phyloP scores from a whole-genome alignment of 768 basidiomycete species.

The Lactifluus piperatus region DNA sequence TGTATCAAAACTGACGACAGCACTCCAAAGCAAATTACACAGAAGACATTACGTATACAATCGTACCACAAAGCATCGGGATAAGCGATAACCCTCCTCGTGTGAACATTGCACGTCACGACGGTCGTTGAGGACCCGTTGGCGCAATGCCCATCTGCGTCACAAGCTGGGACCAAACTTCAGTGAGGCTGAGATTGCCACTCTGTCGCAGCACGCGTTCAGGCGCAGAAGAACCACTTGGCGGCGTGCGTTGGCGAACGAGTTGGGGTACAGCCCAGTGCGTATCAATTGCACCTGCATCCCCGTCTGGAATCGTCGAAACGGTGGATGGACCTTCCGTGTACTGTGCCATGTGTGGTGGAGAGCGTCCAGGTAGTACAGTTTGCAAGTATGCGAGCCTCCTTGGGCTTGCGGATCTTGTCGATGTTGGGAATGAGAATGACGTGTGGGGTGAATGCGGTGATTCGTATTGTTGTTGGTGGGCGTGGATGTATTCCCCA shows the following conservation, averaged over 20 bases:
- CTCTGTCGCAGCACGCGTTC: constrained; percentile 17
- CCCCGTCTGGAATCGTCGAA: not conserved
- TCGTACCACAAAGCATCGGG: not conserved
- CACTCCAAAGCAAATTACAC: too few relatives aligned
- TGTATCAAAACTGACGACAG: too few relatives aligned
- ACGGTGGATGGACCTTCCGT: not conserved
- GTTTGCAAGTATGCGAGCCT: not conserved
- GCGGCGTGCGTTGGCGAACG: not conserved
- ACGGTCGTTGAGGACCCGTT: not conserved
- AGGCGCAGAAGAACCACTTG: not conserved
- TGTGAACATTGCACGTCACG: not conserved
- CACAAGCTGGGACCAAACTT: constrained; percentile 15
- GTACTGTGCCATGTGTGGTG: not conserved
- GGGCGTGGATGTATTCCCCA: constrained; percentile 10
- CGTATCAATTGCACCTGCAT: not conserved
- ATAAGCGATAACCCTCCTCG: not conserved
- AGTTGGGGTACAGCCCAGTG: constrained; percentile 1
- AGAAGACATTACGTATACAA: not conserved
- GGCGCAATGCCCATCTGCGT: constrained; percentile 9
- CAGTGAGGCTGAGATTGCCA: constrained; percentile 13
- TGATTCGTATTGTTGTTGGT: not conserved
- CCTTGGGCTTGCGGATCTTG: not conserved
- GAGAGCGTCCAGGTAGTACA: not conserved
- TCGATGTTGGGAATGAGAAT: not conserved
- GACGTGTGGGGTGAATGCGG: not conserved